Evolutionary conservation across 2,329 filamentous ascomycete genomes (phyloP).

Genomic region (Fusarium veterinarium): DNA sequence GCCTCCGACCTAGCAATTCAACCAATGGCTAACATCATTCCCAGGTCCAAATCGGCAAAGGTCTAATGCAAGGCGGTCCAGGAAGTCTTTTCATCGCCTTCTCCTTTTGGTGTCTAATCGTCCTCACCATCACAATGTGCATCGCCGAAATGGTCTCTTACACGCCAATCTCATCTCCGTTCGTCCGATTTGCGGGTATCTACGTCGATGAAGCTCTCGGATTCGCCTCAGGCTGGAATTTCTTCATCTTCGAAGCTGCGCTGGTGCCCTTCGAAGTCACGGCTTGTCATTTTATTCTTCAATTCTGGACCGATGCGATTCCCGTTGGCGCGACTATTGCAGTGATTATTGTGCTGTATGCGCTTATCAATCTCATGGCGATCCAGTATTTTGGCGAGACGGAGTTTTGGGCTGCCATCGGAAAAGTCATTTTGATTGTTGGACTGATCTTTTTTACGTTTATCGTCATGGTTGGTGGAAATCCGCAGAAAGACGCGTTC

Average conservation of each 20-base stretch:
- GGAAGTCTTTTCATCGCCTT: conserved; percentile 70
- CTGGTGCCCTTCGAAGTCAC: conserved; percentile 76
- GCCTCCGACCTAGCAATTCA: background rate
- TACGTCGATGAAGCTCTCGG: conserved; percentile 82
- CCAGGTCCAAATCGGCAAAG: conserved; percentile 66
- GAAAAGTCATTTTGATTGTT: conserved; percentile 78
- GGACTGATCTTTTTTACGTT: conserved; percentile 82
- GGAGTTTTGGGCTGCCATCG: conserved; percentile 79
- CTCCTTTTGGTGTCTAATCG: conserved; percentile 70
- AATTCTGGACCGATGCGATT: conserved; percentile 71
- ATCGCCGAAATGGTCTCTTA: conserved; percentile 84
- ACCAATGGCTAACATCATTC: background rate
- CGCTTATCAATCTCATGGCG: conserved; percentile 75
- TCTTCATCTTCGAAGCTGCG: conserved; percentile 76
- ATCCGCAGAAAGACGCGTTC: conserved; percentile 76
- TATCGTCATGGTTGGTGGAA: conserved; percentile 84
- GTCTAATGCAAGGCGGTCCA: conserved; percentile 69
- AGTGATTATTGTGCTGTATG: conserved; percentile 60
- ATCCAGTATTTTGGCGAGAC: conserved; percentile 81
- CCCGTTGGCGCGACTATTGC: conserved; percentile 71
- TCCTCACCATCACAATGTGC: conserved; percentile 68
- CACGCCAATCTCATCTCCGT: conserved; percentile 80
- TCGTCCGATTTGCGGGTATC: conserved; percentile 80
- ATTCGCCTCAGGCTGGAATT: conserved; percentile 79
- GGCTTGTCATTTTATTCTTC: conserved; percentile 71